A percentile compares a stretch with the other conserved stretches of the same genome.
Conservation (phyloP, 2,329 filamentous ascomycete species). For the Aspergillus persii region DNA sequence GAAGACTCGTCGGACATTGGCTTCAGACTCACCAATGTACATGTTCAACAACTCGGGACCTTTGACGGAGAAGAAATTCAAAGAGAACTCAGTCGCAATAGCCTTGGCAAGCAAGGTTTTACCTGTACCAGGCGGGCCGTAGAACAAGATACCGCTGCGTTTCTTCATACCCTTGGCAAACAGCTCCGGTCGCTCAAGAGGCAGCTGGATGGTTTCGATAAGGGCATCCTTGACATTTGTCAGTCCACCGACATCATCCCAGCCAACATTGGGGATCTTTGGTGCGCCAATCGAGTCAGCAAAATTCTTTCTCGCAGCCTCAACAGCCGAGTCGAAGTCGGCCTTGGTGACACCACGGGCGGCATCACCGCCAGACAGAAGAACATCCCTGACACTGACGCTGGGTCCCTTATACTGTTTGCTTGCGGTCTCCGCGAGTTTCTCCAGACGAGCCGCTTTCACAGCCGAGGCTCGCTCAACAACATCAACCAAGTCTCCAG, state of each 20-base stretch:
- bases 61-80: slow-evolving; percentile 99
- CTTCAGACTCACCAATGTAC: slow-evolving; percentile 99
- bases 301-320: slow-evolving; percentile 95
- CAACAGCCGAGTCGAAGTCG: slow-evolving; percentile 91
- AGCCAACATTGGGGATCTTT: slow-evolving; percentile 95
- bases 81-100: slow-evolving; percentile 96
- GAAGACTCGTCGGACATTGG: slow-evolving; percentile 98
- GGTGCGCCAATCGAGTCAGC: slow-evolving; percentile 95
- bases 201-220: slow-evolving; percentile 92
- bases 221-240: slow-evolving; percentile 96
- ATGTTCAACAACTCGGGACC: slow-evolving; percentile 96
- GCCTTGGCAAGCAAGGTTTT: slow-evolving; percentile 99
- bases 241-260: slow-evolving; percentile 92
- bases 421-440: slow-evolving; percentile 54
- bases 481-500: slow-evolving; percentile 90
- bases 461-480: slow-evolving; percentile 85
- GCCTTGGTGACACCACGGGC: slow-evolving; percentile 74
- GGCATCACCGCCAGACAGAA: slow-evolving; percentile 78
- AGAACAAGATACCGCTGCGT: slow-evolving; percentile 96
- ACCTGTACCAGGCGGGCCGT: slow-evolving; percentile 97
- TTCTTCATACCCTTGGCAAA: slow-evolving; percentile 99
- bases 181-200: slow-evolving; percentile 84
- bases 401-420: slow-evolving; percentile 23
- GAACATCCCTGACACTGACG: slow-evolving; percentile 76
- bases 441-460: slow-evolving; percentile 70